Evolutionary conservation across 2,329 filamentous ascomycete genomes (phyloP), one percentile per base, ranked within the genome.

Genomic region (Bipolaris bicolor): DNA sequence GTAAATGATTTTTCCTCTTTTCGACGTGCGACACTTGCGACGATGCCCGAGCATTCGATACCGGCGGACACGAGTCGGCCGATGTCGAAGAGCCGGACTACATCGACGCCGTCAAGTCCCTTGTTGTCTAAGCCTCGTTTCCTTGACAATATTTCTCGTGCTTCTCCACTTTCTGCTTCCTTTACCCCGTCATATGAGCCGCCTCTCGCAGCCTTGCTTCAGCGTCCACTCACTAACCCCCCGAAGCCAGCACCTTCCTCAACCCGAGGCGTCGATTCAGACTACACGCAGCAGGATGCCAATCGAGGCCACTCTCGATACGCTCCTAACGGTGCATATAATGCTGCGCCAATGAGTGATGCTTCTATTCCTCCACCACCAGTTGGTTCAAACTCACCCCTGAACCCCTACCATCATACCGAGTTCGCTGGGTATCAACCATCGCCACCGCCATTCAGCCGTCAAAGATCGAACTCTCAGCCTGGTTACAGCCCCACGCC

Each of bases 101-200:
- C 62, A 48, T 65, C 66, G 52, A 65, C 50, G 16, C 9, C 62
- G 41, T 64, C 64, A 20, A 58, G 50, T 53, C 56, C 65, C 36
- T 60, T 65, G 40, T 50, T 60, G 29, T 58, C 65, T 40, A 60
- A 60, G 18, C 60, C 62, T 49, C 60, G 61, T 36, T 56, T 64
- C 36, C 60, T 61, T 50, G 53, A 64, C 29, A 61, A 60, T 43
- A 62, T 72, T 62, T 64, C 61, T 57, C 60, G 59, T 47, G 66
- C 64, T 55, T 72, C 74, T 59, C 70, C 74, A 11, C 57, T 76
- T 52, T 61, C 62, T 51, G 63, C 65, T 53, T 49, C 64, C 56
- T 74, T 75, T 52, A 66, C 65, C 58, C 73, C 73, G 7, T 75
- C 74, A 59, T 72, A 69, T 51, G 71, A 74, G 56, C 73, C 74